phyloP scores from a whole-genome alignment of 192 early-diverging fungal genomes.

The Gryganskiella cystojenkinii region DNA sequence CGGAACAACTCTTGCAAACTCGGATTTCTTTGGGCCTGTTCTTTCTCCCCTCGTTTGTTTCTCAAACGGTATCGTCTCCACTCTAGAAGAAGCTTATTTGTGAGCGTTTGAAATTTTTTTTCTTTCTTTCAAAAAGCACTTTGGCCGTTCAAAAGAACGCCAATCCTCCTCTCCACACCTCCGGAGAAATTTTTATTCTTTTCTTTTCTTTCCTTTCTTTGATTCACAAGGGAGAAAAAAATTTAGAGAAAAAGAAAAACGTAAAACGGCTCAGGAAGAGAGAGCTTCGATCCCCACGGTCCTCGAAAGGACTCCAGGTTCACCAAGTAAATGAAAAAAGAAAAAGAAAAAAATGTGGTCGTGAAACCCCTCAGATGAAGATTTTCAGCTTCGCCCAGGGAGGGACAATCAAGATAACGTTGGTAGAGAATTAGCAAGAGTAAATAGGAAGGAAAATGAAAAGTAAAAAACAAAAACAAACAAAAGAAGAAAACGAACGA shows the following conservation, averaged over 20 bases:
- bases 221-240: neutral
- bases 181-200: no score
- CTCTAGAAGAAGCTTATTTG: no score
- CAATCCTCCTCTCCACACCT: no score
- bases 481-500: neutral
- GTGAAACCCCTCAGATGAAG: no score
- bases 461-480: neutral
- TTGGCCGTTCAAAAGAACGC: no score
- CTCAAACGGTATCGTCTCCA: no score
- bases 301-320: no score
- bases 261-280: neutral
- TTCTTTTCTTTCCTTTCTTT: neutral
- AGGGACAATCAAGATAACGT: neutral
- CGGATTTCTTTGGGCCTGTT: neutral
- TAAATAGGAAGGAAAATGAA: neutral
- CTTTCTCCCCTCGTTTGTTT: neutral
- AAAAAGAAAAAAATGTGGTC: neutral
- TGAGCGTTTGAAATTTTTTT: no score
- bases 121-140: no score
- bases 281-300: neutral
- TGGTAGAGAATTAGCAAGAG: no score
- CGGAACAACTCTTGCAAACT: neutral
- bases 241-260: neutral
- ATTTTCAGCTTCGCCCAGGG: no score
- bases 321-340: neutral